Base-by-base conservation (phyloP, 768 basidiomycete species). In the Porphyrellus cyaneotinctus region DNA sequence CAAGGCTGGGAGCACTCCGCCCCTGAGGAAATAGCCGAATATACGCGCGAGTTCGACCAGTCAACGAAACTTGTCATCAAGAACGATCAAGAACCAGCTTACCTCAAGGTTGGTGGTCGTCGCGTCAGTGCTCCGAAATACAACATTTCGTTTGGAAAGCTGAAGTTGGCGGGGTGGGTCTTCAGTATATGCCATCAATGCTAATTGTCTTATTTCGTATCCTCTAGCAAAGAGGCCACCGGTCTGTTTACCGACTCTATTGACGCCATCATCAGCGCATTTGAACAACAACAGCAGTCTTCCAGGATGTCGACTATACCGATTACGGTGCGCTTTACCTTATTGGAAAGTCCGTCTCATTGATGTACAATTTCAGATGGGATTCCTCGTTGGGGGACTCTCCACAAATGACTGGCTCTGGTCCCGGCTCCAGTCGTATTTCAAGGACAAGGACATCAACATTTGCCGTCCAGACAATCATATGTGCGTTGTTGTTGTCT, bases 141-240 rank as follows among this genome's bases (percentile, higher is more conserved):
- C 12, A 36, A 33, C 26, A 59, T 59, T 2, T 0, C 1, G 3
- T 38, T 20, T 18, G 58, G 58, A 14, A 49, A 36, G 26, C 23
- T 59, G 33, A 58, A 47, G 46, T 17, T 59, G 5, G 36, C 58
- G 7, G 58, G 58, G 58, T 59, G 47, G 12, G 30, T 17, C 13
- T 47, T 11, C 23, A 12, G 47, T 53, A 5, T 26, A 22, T 1
- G 5, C 17, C 17, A 12, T 15, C n/a, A n/a, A n/a, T n/a, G n/a
- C n/a, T 28, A 13, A 32, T 12, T 9, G 6, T n/a, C 43, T 47
- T 24, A 38, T 39, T 26, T 24, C 15, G 22, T 35, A 12, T 28
- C 2, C 6, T 18, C 7, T 10, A 53, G 58, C 9, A 8, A 39
- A 51, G 58, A 59, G 31, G 55, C 47, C 4, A 47, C 56, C 2